Base-by-base conservation (phyloP, 2,329 filamentous ascomycete genomes). In the Calonectria pseudoturangicola region DNA sequence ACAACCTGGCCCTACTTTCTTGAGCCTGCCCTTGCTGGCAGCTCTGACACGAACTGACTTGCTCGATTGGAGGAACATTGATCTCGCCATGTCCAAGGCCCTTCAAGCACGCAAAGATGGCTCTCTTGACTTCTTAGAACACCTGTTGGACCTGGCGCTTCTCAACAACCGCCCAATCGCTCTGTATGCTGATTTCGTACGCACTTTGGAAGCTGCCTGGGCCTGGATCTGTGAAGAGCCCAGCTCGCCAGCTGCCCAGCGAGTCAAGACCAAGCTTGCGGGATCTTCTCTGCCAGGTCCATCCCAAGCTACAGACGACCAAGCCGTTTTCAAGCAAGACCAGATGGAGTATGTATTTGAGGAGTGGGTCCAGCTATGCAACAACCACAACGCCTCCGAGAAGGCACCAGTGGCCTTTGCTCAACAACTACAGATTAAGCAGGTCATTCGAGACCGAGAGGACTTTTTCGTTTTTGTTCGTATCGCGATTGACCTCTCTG, bases 331-430 rank as follows among this genome's bases (percentile, higher is more conserved):
- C 39, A 92, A 92, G 77, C 91, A 92, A 74, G 95, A 98, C 74
- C 95, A 98, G 82, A 92, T 98, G 85, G 95, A 97, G 78, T 98
- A 99, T 81, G 90, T 98, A 25, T 98, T 99, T 80, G 95, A 96
- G 51, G 97, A 99, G 85, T 99, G 97, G 97, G 91, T 96, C 33
- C 92, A 93, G 72, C 89, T 98, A 9, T 93, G 90, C 85, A 93
- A 93, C 83, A 94, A 95, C 78, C 90, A 92, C n/a, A 92, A 93
- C 76, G 91, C 93, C 4, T 92, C 93, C 4, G 93, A 95, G 74
- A 94, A 93, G 80, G 90, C 93, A 0, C 88, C 92, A 67, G 86
- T 90, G 7, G 91, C 94, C 2, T 98, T 98, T 83, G 90, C 98
- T 56, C 92, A 93, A 79, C 96, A 98, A 83, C 87, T 98, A 80